These are phyloP conservation scores for Amorphotheca resinae DNA, from an alignment of 495 filamentous ascomycete species.

Conservation along the genomic window DNA sequence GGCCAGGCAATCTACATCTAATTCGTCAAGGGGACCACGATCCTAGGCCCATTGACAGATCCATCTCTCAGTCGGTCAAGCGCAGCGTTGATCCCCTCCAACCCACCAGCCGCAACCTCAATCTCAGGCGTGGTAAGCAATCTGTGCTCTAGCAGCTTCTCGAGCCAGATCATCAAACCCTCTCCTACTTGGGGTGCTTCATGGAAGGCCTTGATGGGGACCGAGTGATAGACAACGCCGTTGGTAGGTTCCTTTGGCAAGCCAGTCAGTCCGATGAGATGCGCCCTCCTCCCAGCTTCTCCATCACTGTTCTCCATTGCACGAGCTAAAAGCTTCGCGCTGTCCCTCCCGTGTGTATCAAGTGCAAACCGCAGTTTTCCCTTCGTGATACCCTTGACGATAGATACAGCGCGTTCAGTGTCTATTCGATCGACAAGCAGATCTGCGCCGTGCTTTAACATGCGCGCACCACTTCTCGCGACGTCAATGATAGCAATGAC, in stretches of 20 bases:
- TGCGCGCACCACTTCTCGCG: slow-evolving; percentile 45
- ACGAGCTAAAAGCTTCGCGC: slow-evolving; percentile 36
- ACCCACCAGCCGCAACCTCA: slow-evolving; percentile 42
- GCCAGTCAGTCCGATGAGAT: slow-evolving; percentile 52
- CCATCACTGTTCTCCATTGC: slow-evolving; percentile 12
- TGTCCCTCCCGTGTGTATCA: slow-evolving; percentile 49
- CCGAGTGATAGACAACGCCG: slow-evolving; percentile 39
- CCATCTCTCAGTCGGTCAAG: slow-evolving; percentile 46
- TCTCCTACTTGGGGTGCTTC: slow-evolving; percentile 44
- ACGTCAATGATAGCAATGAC: slow-evolving; percentile 47
- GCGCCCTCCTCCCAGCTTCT: slow-evolving; percentile 25
- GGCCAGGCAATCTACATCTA: too few species aligned
- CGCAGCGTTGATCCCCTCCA: slow-evolving; percentile 49
- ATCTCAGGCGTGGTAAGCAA: slow-evolving; percentile 44
- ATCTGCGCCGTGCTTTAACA: slow-evolving; percentile 40
- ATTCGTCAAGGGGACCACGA: slow-evolving; percentile 46
- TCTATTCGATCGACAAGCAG: slow-evolving; percentile 51
- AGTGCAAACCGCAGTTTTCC: slow-evolving; percentile 47
- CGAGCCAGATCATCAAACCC: slow-evolving; percentile 44
- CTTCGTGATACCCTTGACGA: slow-evolving; percentile 40
- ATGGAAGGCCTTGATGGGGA: slow-evolving; percentile 61
- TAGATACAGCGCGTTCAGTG: slow-evolving; percentile 43
- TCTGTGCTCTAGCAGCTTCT: slow-evolving; percentile 37
- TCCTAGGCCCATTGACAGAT: slow-evolving; percentile 42
- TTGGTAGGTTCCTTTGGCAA: slow-evolving; percentile 37